phyloP scores from a whole-genome alignment of 1,284 basidiomycete genomes.

The Sporisorium iseilematis-ciliati region DNA sequence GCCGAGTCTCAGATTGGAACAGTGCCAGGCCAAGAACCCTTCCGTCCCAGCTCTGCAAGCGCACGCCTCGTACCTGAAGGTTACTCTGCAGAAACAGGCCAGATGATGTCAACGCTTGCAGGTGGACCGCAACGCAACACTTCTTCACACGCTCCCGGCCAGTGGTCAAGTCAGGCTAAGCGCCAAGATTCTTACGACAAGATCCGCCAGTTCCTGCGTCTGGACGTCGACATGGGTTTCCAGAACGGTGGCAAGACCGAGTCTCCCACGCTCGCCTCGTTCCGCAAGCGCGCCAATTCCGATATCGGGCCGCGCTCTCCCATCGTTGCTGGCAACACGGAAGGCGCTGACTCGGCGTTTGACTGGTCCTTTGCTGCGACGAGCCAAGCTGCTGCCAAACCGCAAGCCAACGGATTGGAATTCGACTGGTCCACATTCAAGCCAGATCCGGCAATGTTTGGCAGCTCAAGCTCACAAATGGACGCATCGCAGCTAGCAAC shows the following conservation, averaged over 20 bases:
- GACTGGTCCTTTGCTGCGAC: conserved; percentile 41
- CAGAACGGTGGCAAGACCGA: conserved; percentile 44
- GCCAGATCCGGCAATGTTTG: conserved; percentile 14
- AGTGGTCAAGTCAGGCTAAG: conserved; percentile 55
- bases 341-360: conserved; percentile 26
- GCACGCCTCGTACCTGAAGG: conserved; percentile 36
- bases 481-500: conserved; percentile 30
- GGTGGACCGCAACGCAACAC: conserved; percentile 21
- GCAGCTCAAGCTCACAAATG: conserved; percentile 6
- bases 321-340: conserved; percentile 28
- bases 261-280: conserved; percentile 40
- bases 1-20: conserved; percentile 16
- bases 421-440: conserved; percentile 39
- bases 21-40: conserved; percentile 9
- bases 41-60: conserved; percentile 31
- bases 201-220: conserved; percentile 55
- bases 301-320: conserved; percentile 54
- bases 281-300: conserved; percentile 56
- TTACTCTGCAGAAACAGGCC: conserved; percentile 27
- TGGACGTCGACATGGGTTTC: conserved; percentile 63
- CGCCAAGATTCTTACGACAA: conserved; percentile 61
- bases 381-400: conserved; percentile 14
- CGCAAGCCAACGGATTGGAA: conserved; percentile 9
- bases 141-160: conserved; percentile 29
- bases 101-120: conserved; percentile 42